Conservation (phyloP, 352 stramenopile species). For the Globisporangium uncinulatum region DNA sequence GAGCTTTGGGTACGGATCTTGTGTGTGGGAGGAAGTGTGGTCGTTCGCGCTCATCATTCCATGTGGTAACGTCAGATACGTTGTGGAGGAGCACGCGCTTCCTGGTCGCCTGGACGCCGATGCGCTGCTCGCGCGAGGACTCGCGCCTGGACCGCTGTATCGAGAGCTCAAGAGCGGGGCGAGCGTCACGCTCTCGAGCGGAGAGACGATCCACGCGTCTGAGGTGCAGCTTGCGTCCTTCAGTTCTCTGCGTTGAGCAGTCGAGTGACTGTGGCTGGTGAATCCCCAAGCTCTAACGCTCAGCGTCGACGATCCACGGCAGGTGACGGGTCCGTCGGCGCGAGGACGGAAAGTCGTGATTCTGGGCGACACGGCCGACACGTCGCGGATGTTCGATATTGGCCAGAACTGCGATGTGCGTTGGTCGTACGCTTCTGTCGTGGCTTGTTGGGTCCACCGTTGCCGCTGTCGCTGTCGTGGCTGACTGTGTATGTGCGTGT, state of each 20-base stretch:
- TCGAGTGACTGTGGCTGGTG: neutral
- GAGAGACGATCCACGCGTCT: constrained; percentile 61
- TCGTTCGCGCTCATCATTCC: neutral
- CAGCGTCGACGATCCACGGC: neutral
- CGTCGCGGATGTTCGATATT: constrained; percentile 72
- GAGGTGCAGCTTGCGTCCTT: constrained; percentile 39
- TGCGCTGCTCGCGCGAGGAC: constrained; percentile 65
- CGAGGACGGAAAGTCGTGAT: constrained; percentile 73
- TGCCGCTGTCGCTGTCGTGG: neutral
- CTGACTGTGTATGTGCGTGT: neutral
- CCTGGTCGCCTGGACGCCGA: constrained; percentile 85
- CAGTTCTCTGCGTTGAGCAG: neutral
- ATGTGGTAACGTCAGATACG: constrained; percentile 34
- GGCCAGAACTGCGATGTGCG: constrained; percentile 68
- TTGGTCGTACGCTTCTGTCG: neutral
- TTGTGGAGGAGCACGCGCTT: constrained; percentile 67
- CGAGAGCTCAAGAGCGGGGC: constrained; percentile 85
- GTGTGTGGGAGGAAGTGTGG: no score
- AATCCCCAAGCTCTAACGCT: no score
- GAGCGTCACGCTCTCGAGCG: constrained; percentile 75
- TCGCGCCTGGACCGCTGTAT: constrained; percentile 89
- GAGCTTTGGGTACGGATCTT: constrained; percentile 55
- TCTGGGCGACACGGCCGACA: constrained; percentile 69
- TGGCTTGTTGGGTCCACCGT: no score
- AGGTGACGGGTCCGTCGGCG: constrained; percentile 56